These are phyloP conservation scores for Zizania latifolia DNA, from an alignment of 176 grass and related monocot species.

Conservation along the genomic window DNA sequence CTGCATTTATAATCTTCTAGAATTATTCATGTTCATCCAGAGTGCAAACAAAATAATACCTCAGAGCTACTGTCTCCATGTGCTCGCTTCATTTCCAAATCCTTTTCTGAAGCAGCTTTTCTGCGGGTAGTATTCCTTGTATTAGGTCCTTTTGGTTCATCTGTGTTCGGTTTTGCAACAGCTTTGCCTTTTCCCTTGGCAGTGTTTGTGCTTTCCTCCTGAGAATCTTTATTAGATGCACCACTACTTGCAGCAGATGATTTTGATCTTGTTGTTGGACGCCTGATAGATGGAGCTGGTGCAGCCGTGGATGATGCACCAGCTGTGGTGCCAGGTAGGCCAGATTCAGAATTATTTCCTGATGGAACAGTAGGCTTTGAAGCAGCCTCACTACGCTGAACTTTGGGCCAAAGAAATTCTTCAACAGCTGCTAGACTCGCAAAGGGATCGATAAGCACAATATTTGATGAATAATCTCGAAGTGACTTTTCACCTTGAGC, in stretches of 20 bases:
- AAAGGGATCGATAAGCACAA: constrained; percentile 82
- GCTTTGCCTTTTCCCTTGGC: constrained; percentile 84
- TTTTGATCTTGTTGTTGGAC: constrained; percentile 51
- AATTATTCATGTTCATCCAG: neutral
- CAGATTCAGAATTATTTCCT: constrained; percentile 61
- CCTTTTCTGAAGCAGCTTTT: constrained; percentile 64
- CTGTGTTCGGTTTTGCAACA: constrained; percentile 45
- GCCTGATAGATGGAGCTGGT: constrained; percentile 35
- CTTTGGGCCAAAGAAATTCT: constrained; percentile 85
- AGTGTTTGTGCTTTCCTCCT: constrained; percentile 42
- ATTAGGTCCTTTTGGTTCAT: constrained; percentile 52
- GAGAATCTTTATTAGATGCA: constrained; percentile 45
- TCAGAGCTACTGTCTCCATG: constrained; percentile 63
- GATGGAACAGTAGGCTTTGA: constrained; percentile 40
- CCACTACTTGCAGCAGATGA: constrained; percentile 45
- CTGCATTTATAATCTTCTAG: too few species aligned
- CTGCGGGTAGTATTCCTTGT: constrained; percentile 59
- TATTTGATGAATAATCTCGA: constrained; percentile 85
- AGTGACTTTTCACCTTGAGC: constrained; percentile 75
- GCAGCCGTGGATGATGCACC: constrained; percentile 25
- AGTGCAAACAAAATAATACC: constrained; percentile 28
- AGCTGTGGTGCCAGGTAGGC: constrained; percentile 31
- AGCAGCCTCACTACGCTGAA: constrained; percentile 54
- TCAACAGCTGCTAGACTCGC: constrained; percentile 79
- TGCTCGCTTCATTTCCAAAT: constrained; percentile 49